Percentiles rank a stretch among this genome's conserved stretches.
phyloP scores from a whole-genome alignment of 495 filamentous ascomycete genomes.

The Annulohypoxylon moriforme region DNA sequence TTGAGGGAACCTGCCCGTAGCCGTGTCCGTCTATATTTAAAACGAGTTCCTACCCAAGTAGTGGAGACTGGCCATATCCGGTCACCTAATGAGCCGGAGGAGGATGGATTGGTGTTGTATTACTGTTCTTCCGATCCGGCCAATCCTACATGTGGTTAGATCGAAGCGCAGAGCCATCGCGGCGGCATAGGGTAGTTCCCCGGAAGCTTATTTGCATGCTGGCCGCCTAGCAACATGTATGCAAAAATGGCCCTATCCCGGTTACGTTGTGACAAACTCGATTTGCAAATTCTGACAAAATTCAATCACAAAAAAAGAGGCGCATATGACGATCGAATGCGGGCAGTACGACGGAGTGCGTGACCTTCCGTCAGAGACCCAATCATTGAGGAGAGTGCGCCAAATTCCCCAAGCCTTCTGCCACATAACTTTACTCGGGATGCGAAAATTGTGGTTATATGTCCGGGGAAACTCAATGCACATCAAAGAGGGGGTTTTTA shows the following conservation, averaged over 20 bases:
- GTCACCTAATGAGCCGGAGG: background rate
- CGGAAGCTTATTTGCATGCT: conserved; percentile 34
- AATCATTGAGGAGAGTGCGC: conserved; percentile 17
- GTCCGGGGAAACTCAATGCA: conserved; percentile 25
- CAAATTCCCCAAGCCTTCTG: conserved; percentile 22
- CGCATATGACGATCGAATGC: conserved; percentile 32
- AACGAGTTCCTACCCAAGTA: background rate
- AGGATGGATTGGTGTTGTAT: conserved; percentile 1
- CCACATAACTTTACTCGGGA: conserved; percentile 20
- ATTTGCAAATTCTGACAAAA: conserved; percentile 44
- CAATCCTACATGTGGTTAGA: conserved; percentile 21
- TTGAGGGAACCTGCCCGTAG: conserved; percentile 58
- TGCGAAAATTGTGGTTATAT: conserved; percentile 20
- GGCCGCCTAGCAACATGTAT: conserved; percentile 23
- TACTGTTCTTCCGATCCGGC: background rate
- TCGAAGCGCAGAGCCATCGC: conserved; percentile 16
- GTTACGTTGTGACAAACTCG: conserved; percentile 30
- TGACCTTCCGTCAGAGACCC: conserved; percentile 22
- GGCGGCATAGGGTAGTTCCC: conserved; percentile 31
- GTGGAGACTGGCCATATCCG: background rate
- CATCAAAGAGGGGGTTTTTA: conserved; percentile 15
- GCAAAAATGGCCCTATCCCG: conserved; percentile 11
- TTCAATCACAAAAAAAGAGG: conserved; percentile 37
- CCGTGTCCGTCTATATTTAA: conserved; percentile 7
- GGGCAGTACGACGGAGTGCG: conserved; percentile 19